These are phyloP conservation scores for Allantophomopsis lycopodina DNA, from an alignment of 2,329 filamentous ascomycete genomes.

Conservation along the genomic window DNA sequence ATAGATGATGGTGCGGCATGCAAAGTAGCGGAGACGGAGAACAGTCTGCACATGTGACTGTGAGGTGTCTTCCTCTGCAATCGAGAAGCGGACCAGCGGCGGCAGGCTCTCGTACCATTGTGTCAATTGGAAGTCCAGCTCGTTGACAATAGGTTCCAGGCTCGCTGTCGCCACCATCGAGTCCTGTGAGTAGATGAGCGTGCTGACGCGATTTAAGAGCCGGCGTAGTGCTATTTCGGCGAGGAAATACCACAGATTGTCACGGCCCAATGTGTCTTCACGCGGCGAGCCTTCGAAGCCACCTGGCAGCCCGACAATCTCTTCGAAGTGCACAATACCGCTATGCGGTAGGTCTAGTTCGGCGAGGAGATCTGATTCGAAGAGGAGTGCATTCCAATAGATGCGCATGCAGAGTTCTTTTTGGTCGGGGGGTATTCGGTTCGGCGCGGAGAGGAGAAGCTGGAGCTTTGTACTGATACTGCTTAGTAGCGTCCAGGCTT, in stretches of 20 bases:
- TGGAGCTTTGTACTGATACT: slow-evolving; percentile 74
- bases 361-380: slow-evolving; percentile 67
- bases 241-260: slow-evolving; percentile 78
- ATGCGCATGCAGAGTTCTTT: slow-evolving; percentile 64
- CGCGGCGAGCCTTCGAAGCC: slow-evolving; percentile 53
- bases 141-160: slow-evolving; percentile 64
- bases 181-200: slow-evolving; percentile 66
- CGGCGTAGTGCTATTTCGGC: slow-evolving; percentile 70
- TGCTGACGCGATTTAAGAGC: slow-evolving; percentile 65
- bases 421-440: slow-evolving; percentile 54
- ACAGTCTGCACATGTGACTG: slow-evolving; percentile 51
- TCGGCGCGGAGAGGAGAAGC: slow-evolving; percentile 60
- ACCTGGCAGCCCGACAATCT: slow-evolving; percentile 64
- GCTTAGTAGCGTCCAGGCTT: slow-evolving; percentile 71
- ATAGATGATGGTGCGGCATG: slow-evolving; percentile 77
- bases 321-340: slow-evolving; percentile 70
- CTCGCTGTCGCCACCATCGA: slow-evolving; percentile 58
- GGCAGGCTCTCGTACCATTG: slow-evolving; percentile 79
- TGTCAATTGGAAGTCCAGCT: slow-evolving; percentile 69
- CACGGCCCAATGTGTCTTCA: slow-evolving; percentile 53
- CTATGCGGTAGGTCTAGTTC: slow-evolving; percentile 74
- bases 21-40: slow-evolving; percentile 66
- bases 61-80: slow-evolving; percentile 50
- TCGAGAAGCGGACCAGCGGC: slow-evolving; percentile 62
- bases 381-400: slow-evolving; percentile 74